Evolutionary conservation across 805 yeast genomes (phyloP).

Genomic region (Metschnikowia gelsemii): DNA sequence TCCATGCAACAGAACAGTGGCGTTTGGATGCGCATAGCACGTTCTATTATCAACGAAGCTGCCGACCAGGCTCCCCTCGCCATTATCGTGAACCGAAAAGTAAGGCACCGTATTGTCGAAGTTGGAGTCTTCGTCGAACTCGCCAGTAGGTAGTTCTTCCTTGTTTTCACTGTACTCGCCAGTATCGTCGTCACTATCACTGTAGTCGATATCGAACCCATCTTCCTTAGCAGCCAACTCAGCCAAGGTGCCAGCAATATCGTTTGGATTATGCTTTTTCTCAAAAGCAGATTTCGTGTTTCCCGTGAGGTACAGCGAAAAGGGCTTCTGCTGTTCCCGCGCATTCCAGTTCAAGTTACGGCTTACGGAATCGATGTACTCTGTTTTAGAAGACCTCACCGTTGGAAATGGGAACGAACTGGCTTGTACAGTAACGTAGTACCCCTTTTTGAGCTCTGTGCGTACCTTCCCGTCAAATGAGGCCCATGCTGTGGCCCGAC

Average conservation of each 20-base stretch:
- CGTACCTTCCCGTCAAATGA: conserved; percentile 92
- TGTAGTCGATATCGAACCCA: conserved; percentile 37
- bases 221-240: conserved; percentile 22
- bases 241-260: conserved; percentile 14
- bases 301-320: conserved; percentile 58
- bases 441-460: conserved; percentile 77
- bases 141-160: conserved; percentile 16
- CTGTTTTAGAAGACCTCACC: conserved; percentile 69
- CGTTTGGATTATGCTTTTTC: conserved; percentile 27
- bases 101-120: conserved; percentile 28
- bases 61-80: conserved; percentile 32
- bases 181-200: conserved; percentile 25
- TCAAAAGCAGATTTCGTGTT: conserved; percentile 39
- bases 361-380: conserved; percentile 80
- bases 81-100: conserved; percentile 31
- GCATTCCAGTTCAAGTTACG: conserved; percentile 92
- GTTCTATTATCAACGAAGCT: conserved; percentile 35
- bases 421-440: conserved; percentile 80
- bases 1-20: conserved; percentile 28
- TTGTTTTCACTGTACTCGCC: conserved; percentile 4
- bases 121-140: conserved; percentile 18
- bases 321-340: conserved; percentile 83
- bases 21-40: conserved; percentile 46
- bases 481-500: conserved; percentile 94
- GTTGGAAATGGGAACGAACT: conserved; percentile 94